Evolutionary conservation across 2,329 filamentous ascomycete genomes (phyloP), one percentile per base, ranked within the genome.

Genomic region (Pseudogymnoascus sp.): DNA sequence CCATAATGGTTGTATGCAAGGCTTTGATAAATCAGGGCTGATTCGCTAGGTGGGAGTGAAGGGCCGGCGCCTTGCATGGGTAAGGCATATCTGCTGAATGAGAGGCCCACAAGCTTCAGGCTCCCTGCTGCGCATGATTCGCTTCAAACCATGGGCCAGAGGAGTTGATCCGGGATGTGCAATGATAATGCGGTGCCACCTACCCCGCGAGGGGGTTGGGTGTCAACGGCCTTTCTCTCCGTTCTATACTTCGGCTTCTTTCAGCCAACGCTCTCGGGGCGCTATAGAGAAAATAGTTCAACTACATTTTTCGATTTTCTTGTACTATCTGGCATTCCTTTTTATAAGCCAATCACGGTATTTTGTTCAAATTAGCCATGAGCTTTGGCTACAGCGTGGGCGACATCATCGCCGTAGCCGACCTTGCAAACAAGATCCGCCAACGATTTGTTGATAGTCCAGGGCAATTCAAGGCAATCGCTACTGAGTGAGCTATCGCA

Each of bases 381-480:
- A 73, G 70, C 57, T 75, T 77, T 62, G 74, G 73, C 9, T 74
- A 73, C 65, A 67, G 74, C 7, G 66, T 73, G 13, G 74, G 73
- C 4, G 75, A 76, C 60, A 70, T 75, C 23, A 60, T 75, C 17
- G 65, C 72, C 2, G 68, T 73, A 23, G 64, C 74, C 19, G 64
- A 72, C 23, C 66, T 74, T 26, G 68, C 65, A 19, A 71, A 69
- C 33, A 69, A 67, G 42, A 64, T 72, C 57, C 67, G 69, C 26
- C 69, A 70, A 61, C 65, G 70, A 31, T 74, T 73, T 59, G 63
- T 64, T 3, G 62, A 66, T 21, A 71, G 70, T 3, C 72, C 72
- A 11, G 42, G 44, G 10, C 67, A 74, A 63, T 71, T 73, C 33
- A 64, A 68, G 42, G 63, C 64, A 8, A 68, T 71, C 7, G 68